Evolutionary conservation across 2,329 filamentous ascomycete species (phyloP).

Genomic region (Blumeriella jaapii): DNA sequence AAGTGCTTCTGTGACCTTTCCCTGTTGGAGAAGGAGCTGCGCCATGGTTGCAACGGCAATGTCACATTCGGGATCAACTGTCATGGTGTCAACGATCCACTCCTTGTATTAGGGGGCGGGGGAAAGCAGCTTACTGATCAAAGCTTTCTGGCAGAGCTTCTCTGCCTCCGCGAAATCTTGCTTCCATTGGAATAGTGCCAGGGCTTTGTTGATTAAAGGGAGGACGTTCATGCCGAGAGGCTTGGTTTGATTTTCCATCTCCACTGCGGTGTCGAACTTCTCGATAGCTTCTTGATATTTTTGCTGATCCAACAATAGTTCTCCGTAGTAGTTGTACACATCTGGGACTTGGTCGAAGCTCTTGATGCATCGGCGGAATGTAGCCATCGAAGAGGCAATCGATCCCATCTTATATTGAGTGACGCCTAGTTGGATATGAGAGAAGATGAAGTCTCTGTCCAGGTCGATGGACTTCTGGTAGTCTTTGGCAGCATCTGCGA

Average conservation of each 20-base stretch:
- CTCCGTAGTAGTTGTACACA: slow-evolving; percentile 99
- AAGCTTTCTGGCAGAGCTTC: slow-evolving; percentile 90
- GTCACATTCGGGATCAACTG: slow-evolving; percentile 96
- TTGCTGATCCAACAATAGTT: slow-evolving; percentile 90
- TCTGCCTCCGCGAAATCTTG: slow-evolving; percentile 91
- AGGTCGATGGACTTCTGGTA: slow-evolving; percentile 99
- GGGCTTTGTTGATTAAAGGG: slow-evolving; percentile 95
- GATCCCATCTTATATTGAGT: slow-evolving; percentile 99
- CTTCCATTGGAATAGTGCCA: slow-evolving; percentile 97
- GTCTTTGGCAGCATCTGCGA: slow-evolving; percentile 87
- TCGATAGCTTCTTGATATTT: slow-evolving; percentile 93
- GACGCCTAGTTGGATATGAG: slow-evolving; percentile 96
- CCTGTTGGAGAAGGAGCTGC: slow-evolving; percentile 91
- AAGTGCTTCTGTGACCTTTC: slow-evolving; percentile 88
- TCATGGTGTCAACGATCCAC: slow-evolving; percentile 7
- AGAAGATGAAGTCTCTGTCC: slow-evolving; percentile 95
- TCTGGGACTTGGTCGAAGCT: slow-evolving; percentile 95
- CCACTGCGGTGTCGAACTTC: slow-evolving; percentile 97
- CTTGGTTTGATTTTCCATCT: slow-evolving; percentile 93
- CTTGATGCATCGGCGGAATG: slow-evolving; percentile 94
- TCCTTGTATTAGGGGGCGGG: too few species aligned
- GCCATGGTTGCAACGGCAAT: slow-evolving; percentile 99
- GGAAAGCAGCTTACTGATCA: slow-evolving; percentile 95
- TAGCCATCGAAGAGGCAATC: slow-evolving; percentile 95
- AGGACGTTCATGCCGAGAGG: slow-evolving; percentile 95